Percentiles rank a stretch among this genome's conserved stretches.
Conservation (phyloP, 2,329 filamentous ascomycete genomes). For the Colletotrichum neosansevieriae region DNA sequence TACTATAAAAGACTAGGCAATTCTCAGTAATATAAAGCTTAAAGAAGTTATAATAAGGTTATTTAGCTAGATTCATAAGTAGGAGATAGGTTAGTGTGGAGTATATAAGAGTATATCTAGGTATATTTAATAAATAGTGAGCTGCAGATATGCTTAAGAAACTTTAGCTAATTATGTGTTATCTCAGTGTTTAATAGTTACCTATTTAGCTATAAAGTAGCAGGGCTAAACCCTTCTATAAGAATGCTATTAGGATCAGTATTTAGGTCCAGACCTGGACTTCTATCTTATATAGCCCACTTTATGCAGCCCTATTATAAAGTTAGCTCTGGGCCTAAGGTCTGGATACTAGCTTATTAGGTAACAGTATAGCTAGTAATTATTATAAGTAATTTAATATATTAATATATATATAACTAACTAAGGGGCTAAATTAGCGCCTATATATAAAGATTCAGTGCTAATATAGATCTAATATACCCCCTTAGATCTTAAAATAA, state of each 20-base stretch:
- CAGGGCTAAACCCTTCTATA: background rate
- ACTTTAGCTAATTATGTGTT: background rate
- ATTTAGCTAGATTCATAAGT: background rate
- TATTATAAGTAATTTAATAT: too few relatives aligned
- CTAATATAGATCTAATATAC: too few relatives aligned
- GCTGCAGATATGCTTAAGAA: background rate
- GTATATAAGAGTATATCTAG: background rate
- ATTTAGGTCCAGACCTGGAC: background rate
- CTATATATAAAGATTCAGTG: too few relatives aligned
- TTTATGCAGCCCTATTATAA: conserved; percentile 1
- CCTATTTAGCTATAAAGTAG: background rate
- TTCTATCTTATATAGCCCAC: background rate
- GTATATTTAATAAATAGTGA: background rate
- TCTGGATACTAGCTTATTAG: too few relatives aligned
- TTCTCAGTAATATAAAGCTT: background rate
- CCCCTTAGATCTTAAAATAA: too few relatives aligned
- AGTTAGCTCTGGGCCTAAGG: background rate
- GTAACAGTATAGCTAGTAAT: too few relatives aligned
- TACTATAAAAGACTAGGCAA: background rate
- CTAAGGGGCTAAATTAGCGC: too few relatives aligned
- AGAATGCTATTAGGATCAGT: background rate
- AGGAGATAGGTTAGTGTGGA: background rate
- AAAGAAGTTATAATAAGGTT: background rate
- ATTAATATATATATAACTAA: too few relatives aligned
- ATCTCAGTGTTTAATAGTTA: background rate